These are phyloP conservation scores for Boletus pseudo-olivaceus DNA, from an alignment of 768 basidiomycete species.

Conservation along the genomic window DNA sequence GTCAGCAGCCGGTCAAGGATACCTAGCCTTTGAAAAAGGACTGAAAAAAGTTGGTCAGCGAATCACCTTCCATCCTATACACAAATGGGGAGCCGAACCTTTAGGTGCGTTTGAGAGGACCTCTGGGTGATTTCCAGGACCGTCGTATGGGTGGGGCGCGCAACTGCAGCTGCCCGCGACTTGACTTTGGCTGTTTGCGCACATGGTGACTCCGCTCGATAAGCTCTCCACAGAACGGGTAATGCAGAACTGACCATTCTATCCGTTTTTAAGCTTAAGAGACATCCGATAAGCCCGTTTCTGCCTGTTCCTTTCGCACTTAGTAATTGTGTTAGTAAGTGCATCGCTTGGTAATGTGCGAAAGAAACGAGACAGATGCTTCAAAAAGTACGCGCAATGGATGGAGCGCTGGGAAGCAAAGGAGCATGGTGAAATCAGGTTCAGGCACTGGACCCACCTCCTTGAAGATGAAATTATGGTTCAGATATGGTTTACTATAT, in stretches of 20 bases:
- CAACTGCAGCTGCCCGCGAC: background rate
- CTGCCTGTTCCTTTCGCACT: no score
- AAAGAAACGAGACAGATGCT: no score
- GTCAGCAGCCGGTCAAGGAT: slow-evolving; percentile 61
- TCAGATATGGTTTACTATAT: no score
- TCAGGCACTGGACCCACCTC: no score
- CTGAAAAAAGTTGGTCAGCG: slow-evolving; percentile 16
- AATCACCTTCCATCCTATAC: background rate
- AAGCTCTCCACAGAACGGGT: background rate
- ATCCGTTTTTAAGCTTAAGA: background rate
- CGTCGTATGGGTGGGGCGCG: background rate
- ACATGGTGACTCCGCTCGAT: background rate
- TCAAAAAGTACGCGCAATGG: no score
- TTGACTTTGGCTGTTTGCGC: background rate
- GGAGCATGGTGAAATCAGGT: no score
- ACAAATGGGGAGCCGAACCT: slow-evolving; percentile 3
- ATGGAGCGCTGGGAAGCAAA: no score
- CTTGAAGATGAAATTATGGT: no score
- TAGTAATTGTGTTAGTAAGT: no score
- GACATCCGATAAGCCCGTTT: no score
- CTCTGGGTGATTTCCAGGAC: background rate
- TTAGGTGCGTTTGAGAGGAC: background rate
- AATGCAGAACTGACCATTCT: background rate
- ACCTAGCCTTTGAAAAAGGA: slow-evolving; percentile 40
- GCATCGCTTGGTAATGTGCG: no score